Conservation (phyloP, 306 rosid species). For the Casuarina cunninghamiana region DNA sequence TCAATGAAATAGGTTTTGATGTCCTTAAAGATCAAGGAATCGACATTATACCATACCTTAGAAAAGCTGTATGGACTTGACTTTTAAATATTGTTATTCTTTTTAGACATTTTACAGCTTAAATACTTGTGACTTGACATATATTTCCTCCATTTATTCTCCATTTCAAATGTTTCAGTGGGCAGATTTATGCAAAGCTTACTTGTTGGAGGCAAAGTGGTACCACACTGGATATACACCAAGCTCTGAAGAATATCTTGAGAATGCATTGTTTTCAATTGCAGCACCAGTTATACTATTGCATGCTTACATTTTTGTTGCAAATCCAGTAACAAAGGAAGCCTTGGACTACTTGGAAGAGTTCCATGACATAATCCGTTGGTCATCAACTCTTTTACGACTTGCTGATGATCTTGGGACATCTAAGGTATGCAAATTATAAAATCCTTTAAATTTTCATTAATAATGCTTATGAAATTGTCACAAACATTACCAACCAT, state of each 20-base stretch:
- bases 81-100: no score
- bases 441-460: not conserved
- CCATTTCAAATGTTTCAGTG: slow-evolving; percentile 23
- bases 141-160: not conserved
- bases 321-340: slow-evolving; percentile 12
- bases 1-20: no score
- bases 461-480: not conserved
- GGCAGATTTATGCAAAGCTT: slow-evolving; percentile 31
- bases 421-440: not conserved
- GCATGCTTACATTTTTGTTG: slow-evolving; percentile 16
- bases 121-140: not conserved
- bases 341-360: slow-evolving; percentile 11
- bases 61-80: not conserved
- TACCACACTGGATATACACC: slow-evolving; percentile 17
- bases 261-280: slow-evolving; percentile 33
- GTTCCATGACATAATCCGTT: slow-evolving; percentile 1
- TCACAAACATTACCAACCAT: not conserved
- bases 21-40: no score
- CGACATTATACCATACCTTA: no score
- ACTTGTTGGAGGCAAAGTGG: slow-evolving; percentile 35
- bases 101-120: no score
- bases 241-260: slow-evolving; percentile 25
- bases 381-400: slow-evolving; percentile 12
- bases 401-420: slow-evolving; percentile 32
- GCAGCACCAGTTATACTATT: not conserved